phyloP scores from a whole-genome alignment of 345 rosid species.

The Clarkia xantiana region DNA sequence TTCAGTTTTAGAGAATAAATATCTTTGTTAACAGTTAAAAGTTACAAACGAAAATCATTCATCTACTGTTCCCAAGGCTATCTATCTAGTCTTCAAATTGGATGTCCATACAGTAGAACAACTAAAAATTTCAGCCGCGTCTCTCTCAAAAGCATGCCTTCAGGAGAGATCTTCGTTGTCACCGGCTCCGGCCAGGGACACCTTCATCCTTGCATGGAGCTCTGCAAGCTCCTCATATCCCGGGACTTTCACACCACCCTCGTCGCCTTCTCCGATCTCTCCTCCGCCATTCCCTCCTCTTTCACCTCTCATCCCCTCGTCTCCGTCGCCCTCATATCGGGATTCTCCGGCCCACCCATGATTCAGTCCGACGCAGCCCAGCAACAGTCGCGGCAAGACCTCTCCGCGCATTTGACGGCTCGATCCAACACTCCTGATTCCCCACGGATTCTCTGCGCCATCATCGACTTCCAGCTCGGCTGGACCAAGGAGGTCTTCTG shows the following conservation, averaged over 20 bases:
- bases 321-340: not conserved
- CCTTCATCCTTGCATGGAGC: slow-evolving; percentile 20
- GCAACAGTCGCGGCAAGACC: slow-evolving; percentile 8
- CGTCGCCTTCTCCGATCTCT: slow-evolving; percentile 13
- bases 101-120: too few relatives aligned
- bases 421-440: not conserved
- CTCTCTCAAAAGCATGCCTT: too few relatives aligned
- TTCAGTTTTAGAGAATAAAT: too few relatives aligned
- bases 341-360: not conserved
- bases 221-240: slow-evolving; percentile 13
- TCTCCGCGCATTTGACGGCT: slow-evolving; percentile 5
- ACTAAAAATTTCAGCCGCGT: too few relatives aligned
- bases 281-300: slow-evolving; percentile 14
- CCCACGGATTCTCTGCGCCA: slow-evolving; percentile 6
- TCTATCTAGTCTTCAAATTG: too few relatives aligned
- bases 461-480: slow-evolving; percentile 11
- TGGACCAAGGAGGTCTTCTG: slow-evolving; percentile 13
- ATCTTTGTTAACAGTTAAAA: too few relatives aligned
- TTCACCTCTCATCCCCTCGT: slow-evolving; percentile 10
- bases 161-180: slow-evolving; percentile 13
- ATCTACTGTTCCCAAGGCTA: too few relatives aligned
- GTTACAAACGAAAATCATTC: too few relatives aligned
- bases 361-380: slow-evolving; percentile 3
- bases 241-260: slow-evolving; percentile 11
- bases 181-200: slow-evolving; percentile 19